These are phyloP conservation scores for Coniochaeta hoffmannii DNA, from an alignment of 2,329 filamentous ascomycete species.

Conservation along the genomic window DNA sequence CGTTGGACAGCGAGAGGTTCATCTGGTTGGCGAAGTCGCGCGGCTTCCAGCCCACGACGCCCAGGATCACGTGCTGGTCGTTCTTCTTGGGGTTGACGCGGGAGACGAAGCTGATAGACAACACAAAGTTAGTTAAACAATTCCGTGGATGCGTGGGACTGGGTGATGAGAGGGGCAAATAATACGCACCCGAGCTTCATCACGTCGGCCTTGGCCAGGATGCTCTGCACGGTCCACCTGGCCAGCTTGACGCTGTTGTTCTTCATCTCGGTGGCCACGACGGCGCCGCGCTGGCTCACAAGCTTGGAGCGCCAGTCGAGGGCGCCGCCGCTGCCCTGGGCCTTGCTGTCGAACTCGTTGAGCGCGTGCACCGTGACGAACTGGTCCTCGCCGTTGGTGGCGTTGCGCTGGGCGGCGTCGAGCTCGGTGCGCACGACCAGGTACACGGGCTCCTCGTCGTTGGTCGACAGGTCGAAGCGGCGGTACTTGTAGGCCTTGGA, in stretches of 20 bases:
- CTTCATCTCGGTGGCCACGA: constrained; percentile 99
- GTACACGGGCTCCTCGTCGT: constrained; percentile 90
- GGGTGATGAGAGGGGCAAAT: not conserved
- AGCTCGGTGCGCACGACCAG: constrained; percentile 91
- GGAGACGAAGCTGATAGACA: constrained; percentile 82
- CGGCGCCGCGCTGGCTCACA: constrained; percentile 87
- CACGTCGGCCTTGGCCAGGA: constrained; percentile 91
- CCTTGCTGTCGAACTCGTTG: constrained; percentile 99
- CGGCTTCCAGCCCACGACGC: constrained; percentile 96
- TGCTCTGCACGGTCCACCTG: constrained; percentile 94
- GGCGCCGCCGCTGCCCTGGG: constrained; percentile 87
- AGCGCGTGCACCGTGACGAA: constrained; percentile 88
- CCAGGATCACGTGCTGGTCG: constrained; percentile 90
- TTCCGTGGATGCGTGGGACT: not conserved
- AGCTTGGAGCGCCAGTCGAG: constrained; percentile 97
- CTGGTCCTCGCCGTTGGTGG: constrained; percentile 85
- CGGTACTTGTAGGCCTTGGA: constrained; percentile 99
- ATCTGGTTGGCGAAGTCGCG: constrained; percentile 95
- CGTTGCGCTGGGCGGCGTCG: constrained; percentile 93
- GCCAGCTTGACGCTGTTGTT: constrained; percentile 99
- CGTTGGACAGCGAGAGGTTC: constrained; percentile 94
- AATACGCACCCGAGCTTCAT: constrained; percentile 89
- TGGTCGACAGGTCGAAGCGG: constrained; percentile 89
- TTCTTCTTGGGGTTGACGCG: constrained; percentile 87
- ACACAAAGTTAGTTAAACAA: constrained; percentile 1